phyloP scores from a whole-genome alignment of 2,329 filamentous ascomycete genomes.

The Sporothrix protearum region DNA sequence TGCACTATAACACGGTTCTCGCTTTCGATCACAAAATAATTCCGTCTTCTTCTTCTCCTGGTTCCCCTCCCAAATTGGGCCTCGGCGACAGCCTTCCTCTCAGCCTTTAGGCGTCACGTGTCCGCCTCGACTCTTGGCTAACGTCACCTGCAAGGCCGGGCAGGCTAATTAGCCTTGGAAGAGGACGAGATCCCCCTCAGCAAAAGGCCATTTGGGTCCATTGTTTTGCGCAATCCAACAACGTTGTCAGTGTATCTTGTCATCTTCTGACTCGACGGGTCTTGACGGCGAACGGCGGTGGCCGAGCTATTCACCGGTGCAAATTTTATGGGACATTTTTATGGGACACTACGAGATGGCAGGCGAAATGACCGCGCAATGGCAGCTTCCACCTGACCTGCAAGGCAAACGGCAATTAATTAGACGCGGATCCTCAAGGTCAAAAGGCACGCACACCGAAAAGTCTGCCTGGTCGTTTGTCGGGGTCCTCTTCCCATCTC shows the following conservation, averaged over 20 bases:
- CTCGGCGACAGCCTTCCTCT: not conserved
- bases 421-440: not conserved
- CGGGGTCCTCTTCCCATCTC: not conserved
- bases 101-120: not conserved
- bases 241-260: not conserved
- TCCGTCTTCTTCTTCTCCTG: not conserved
- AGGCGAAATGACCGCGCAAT: not conserved
- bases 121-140: not conserved
- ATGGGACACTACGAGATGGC: not conserved
- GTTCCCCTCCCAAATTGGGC: no score
- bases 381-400: not conserved
- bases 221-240: not conserved
- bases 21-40: not conserved
- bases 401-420: not conserved
- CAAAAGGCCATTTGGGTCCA: not conserved
- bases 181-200: not conserved
- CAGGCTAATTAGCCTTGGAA: not conserved
- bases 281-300: not conserved
- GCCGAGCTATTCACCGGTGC: not conserved
- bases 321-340: no score
- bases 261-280: not conserved
- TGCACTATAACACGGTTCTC: no score
- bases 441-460: not conserved
- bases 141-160: not conserved
- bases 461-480: not conserved